Evolutionary conservation across 345 rosid species (phyloP).

Genomic region (Corchorus capsularis): DNA sequence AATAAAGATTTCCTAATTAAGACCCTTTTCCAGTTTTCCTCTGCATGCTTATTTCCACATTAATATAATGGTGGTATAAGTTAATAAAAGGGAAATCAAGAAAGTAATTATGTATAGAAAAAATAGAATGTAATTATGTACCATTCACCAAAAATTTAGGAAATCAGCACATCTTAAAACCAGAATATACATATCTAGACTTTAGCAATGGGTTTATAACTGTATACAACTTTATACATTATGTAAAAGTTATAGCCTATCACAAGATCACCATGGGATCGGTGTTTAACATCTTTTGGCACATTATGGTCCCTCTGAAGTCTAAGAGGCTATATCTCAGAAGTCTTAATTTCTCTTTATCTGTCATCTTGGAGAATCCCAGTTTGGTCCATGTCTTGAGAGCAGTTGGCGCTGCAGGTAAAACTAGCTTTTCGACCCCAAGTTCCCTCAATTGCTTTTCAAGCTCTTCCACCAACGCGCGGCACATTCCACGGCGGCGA

Average conservation of each 20-base stretch:
- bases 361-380: constrained; percentile 47
- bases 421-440: constrained; percentile 50
- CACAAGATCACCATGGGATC: neutral
- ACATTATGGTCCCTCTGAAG: constrained; percentile 51
- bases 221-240: too few relatives aligned
- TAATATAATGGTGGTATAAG: too few relatives aligned
- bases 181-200: too few relatives aligned
- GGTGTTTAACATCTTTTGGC: constrained; percentile 43
- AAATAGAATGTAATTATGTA: too few relatives aligned
- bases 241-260: neutral
- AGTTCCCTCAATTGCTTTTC: constrained; percentile 53
- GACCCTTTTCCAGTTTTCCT: too few relatives aligned
- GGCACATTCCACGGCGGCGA: constrained; percentile 57
- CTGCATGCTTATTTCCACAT: too few relatives aligned
- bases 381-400: constrained; percentile 53
- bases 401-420: constrained; percentile 46
- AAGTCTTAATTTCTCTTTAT: constrained; percentile 37
- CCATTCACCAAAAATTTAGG: too few relatives aligned
- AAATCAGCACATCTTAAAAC: too few relatives aligned
- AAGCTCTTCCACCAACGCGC: constrained; percentile 42
- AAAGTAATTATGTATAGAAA: too few relatives aligned
- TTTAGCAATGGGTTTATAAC: too few relatives aligned
- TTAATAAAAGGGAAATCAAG: too few relatives aligned
- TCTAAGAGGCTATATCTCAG: constrained; percentile 40
- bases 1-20: too few relatives aligned